A percentile compares a stretch with the other conserved stretches of the same genome.
These are phyloP conservation scores for Trichocladium uniseriatum DNA, from an alignment of 495 filamentous ascomycete genomes.

Conservation along the genomic window DNA sequence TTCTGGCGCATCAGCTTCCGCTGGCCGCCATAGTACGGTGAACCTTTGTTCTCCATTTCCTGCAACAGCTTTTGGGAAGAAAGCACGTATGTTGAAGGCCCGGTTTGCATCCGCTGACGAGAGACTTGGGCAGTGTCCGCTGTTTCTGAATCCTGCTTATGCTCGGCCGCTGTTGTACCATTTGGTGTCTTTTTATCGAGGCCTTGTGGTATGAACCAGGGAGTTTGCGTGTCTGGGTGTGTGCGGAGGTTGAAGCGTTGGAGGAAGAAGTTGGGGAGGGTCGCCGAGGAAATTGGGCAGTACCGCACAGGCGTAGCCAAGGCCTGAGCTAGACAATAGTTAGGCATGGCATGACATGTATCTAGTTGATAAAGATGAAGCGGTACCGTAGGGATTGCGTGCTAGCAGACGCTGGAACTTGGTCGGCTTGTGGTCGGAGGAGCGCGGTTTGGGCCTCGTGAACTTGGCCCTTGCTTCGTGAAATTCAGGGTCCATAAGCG, in stretches of 20 bases:
- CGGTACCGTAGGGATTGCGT: constrained; percentile 52
- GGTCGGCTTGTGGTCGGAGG: constrained; percentile 20
- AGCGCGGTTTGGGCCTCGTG: constrained; percentile 17
- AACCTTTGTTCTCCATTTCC: not conserved
- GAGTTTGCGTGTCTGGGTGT: constrained; percentile 45
- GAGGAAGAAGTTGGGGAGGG: constrained; percentile 56
- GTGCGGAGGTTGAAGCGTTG: constrained; percentile 49
- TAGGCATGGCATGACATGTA: not conserved
- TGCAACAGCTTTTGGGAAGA: constrained; percentile 9
- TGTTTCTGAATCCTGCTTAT: not conserved
- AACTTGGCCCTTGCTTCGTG: constrained; percentile 28
- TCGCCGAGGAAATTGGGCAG: constrained; percentile 47
- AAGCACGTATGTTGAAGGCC: constrained; percentile 10
- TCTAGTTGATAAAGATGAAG: constrained; percentile 4
- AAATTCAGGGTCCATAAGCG: constrained; percentile 42
- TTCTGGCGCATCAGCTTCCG: constrained; percentile 6
- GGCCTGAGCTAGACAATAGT: constrained; percentile 38
- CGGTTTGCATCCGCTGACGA: not conserved
- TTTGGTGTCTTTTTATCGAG: constrained; percentile 30
- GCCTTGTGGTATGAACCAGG: constrained; percentile 52
- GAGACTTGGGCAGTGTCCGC: not conserved
- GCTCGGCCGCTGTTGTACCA: not conserved
- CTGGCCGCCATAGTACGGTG: not conserved
- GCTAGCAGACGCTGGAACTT: constrained; percentile 44
- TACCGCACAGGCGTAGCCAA: constrained; percentile 56